Percentiles rank a stretch among this genome's conserved stretches.
These are phyloP conservation scores for Macadamia integrifolia DNA, from an alignment of 164 flowering plant species.

Conservation along the genomic window DNA sequence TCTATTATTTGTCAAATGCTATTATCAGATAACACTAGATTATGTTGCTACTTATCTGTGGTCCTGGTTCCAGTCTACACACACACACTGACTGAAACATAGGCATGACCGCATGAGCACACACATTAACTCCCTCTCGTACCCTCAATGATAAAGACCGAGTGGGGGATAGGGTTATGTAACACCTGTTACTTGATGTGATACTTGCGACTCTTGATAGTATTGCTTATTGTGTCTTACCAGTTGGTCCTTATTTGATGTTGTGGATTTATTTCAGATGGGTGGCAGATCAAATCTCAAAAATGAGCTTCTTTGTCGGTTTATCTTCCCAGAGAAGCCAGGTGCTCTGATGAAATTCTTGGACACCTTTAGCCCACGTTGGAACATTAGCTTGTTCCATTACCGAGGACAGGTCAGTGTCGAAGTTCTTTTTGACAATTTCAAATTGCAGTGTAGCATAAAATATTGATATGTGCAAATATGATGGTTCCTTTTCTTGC, in stretches of 20 bases:
- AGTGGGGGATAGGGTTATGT: neutral
- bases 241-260: slow-evolving; percentile 5
- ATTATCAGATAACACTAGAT: too few species aligned
- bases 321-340: slow-evolving; percentile 86
- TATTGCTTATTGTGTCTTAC: neutral
- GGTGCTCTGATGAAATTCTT: slow-evolving; percentile 91
- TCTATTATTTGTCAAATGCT: too few species aligned
- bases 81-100: too few species aligned
- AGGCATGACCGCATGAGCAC: too few species aligned
- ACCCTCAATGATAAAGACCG: too few species aligned
- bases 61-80: too few species aligned
- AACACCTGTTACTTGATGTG: neutral
- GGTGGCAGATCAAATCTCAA: slow-evolving; percentile 66
- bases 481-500: neutral
- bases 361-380: slow-evolving; percentile 82
- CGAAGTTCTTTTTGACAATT: neutral
- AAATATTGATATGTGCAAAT: neutral
- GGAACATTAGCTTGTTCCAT: slow-evolving; percentile 97
- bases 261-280: slow-evolving; percentile 43
- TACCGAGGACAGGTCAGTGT: slow-evolving; percentile 75
- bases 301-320: slow-evolving; percentile 77
- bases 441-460: neutral
- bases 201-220: neutral
- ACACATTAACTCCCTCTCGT: too few species aligned
- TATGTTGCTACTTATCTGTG: too few species aligned